These are phyloP conservation scores for Fomitopsis serialis DNA, from an alignment of 768 basidiomycete species.

Conservation along the genomic window DNA sequence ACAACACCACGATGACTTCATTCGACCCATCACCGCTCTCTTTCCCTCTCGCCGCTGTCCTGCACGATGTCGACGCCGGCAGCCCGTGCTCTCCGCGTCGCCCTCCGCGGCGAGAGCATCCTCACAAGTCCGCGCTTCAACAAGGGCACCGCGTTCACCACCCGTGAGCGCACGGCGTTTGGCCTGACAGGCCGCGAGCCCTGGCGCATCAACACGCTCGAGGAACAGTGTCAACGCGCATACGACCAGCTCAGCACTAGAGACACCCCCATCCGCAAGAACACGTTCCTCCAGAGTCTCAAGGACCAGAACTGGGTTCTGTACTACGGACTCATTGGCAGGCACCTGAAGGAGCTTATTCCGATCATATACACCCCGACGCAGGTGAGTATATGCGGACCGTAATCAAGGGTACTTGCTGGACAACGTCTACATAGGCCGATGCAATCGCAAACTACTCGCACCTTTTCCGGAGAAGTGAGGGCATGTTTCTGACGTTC, in stretches of 20 bases:
- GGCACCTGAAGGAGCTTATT: constrained; percentile 43
- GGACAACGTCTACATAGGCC: constrained; percentile 36
- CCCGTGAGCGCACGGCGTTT: constrained; percentile 62
- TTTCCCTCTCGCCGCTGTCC: neutral
- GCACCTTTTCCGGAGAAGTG: constrained; percentile 73
- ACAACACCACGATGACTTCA: neutral
- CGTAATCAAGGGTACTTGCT: too few species aligned
- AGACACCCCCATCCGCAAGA: constrained; percentile 48
- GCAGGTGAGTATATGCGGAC: constrained; percentile 40
- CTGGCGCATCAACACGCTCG: constrained; percentile 43
- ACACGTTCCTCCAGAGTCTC: constrained; percentile 70
- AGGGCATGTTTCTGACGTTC: constrained; percentile 71
- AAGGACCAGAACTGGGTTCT: constrained; percentile 81
- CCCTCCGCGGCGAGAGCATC: constrained; percentile 56
- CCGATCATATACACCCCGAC: constrained; percentile 83
- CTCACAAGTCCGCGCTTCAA: constrained; percentile 66
- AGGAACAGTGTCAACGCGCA: constrained; percentile 72
- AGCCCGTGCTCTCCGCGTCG: constrained; percentile 32
- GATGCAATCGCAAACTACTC: constrained; percentile 84
- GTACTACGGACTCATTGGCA: constrained; percentile 57
- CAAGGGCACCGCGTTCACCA: constrained; percentile 77
- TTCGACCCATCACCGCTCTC: neutral
- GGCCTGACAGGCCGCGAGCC: constrained; percentile 42
- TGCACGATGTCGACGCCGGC: constrained; percentile 14
- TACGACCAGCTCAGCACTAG: constrained; percentile 51